Percentiles rank a stretch among this genome's conserved stretches.
Evolutionary conservation across 1,284 basidiomycete species (phyloP).

Genomic region (Cutaneotrichosporon curvatum): DNA sequence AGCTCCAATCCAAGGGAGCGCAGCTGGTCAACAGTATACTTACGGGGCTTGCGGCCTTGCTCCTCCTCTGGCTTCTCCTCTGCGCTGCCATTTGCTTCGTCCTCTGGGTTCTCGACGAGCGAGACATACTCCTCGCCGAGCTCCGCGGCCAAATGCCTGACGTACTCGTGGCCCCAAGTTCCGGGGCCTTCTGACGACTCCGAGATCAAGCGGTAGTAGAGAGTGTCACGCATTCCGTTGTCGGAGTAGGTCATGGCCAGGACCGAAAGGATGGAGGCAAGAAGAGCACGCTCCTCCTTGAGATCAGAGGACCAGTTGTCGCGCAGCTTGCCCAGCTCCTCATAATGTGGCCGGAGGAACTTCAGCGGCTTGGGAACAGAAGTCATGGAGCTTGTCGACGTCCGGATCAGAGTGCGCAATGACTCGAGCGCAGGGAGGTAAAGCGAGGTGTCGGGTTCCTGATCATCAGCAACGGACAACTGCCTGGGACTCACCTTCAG

Average conservation of each 20-base stretch:
- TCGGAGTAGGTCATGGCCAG: slow-evolving; percentile 99
- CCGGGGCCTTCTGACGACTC: slow-evolving; percentile 81
- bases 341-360: slow-evolving; percentile 93
- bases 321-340: slow-evolving; percentile 73
- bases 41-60: slow-evolving; percentile 14
- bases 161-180: slow-evolving; percentile 98
- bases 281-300: slow-evolving; percentile 79
- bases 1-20: slow-evolving; percentile 74
- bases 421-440: slow-evolving; percentile 91
- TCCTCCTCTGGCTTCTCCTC: slow-evolving; percentile 9
- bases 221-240: slow-evolving; percentile 87
- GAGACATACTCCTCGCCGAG: slow-evolving; percentile 81
- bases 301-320: slow-evolving; percentile 60
- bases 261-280: slow-evolving; percentile 97
- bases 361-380: slow-evolving; percentile 98
- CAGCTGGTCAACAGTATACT: slow-evolving; percentile 55
- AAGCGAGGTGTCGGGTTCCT: slow-evolving; percentile 82
- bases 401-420: slow-evolving; percentile 85
- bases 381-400: slow-evolving; percentile 99
- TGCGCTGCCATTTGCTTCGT: slow-evolving; percentile 34
- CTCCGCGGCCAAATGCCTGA: slow-evolving; percentile 92
- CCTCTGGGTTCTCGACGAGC: slow-evolving; percentile 38
- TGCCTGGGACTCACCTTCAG: slow-evolving; percentile 59
- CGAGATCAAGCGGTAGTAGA: slow-evolving; percentile 80
- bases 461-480: slow-evolving; percentile 10